phyloP scores from a whole-genome alignment of 352 stramenopile genomes.

The Plasmopara viticola region DNA sequence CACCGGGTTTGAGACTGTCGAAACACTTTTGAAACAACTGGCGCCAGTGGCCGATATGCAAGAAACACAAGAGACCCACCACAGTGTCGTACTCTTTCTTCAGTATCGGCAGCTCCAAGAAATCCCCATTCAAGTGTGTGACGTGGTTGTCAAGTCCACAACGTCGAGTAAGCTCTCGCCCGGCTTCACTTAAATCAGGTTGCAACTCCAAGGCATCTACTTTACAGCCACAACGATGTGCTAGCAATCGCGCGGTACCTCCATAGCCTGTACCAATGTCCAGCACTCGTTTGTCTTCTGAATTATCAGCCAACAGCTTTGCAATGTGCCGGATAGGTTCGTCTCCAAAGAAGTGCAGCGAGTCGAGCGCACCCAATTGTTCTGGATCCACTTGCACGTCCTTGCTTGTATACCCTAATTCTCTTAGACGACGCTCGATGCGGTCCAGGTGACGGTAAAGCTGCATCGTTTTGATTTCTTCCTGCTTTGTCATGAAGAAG shows the following conservation, averaged over 20 bases:
- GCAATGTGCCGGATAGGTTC: constrained; percentile 49
- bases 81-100: constrained; percentile 45
- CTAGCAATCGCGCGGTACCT: constrained; percentile 80
- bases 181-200: constrained; percentile 57
- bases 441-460: constrained; percentile 76
- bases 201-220: constrained; percentile 79
- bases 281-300: constrained; percentile 43
- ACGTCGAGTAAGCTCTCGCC: constrained; percentile 45
- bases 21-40: constrained; percentile 56
- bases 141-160: constrained; percentile 45
- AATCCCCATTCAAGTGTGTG: constrained; percentile 56
- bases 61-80: constrained; percentile 63
- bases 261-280: constrained; percentile 89
- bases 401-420: constrained; percentile 21
- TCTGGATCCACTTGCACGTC: constrained; percentile 36
- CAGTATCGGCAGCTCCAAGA: constrained; percentile 34
- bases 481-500: constrained; percentile 19
- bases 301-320: constrained; percentile 22
- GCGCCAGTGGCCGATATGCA: constrained; percentile 66
- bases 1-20: constrained; percentile 49
- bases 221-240: constrained; percentile 50
- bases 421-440: constrained; percentile 57
- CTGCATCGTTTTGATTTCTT: constrained; percentile 88
- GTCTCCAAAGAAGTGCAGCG: constrained; percentile 61
- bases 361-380: constrained; percentile 45